Base-by-base conservation (phyloP, 2,329 filamentous ascomycete genomes). In the Fusarium agapanthi region DNA sequence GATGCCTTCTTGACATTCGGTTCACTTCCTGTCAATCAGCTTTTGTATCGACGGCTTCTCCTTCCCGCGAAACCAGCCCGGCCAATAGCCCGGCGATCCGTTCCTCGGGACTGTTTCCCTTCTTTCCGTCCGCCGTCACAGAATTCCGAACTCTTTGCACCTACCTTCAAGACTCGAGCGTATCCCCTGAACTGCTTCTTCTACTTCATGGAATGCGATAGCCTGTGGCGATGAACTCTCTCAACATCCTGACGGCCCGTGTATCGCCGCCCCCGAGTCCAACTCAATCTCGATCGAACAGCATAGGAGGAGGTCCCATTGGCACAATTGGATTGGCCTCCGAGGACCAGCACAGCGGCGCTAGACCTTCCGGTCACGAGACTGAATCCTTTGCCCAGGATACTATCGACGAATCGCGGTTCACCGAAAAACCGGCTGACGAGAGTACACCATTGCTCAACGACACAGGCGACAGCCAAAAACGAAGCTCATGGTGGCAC, bases 221-320 rank as follows among this genome's bases (percentile, higher is more conserved):
- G 77, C 77, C 80, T 77, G 83, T 83, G 86, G 93, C 88, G 85
- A 98, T 98, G 95, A 98, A 98, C 91, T 97, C 95, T 79, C 88
- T 97, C 86, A 97, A 96, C 86, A 94, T 97, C 82, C 90, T 98
- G 82, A 96, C 94, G 79, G 91, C 93, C 81, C 92, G 93, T 85
- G 93, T 95, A 81, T 90, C 90, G 77, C 88, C 89, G 75, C 82
- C 89, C 61, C 83, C 88, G 66, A 89, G 86, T 76, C 86, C 88
- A 38, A 80, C 81, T 48, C 86, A 88, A 61, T 87, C 89, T 65
- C 87, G 89, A 80, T 88, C 88, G 70, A 91, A 90, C 80, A 91
- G 89, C 34, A 83, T 90, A 77, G 85, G 84, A 77, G 85, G 84
- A 77, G 85, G 84, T 75, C 87, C 86, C 68, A 81, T 89, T 69